Base-by-base conservation (phyloP, 2,329 filamentous ascomycete genomes). In the Fusarium sp. region DNA sequence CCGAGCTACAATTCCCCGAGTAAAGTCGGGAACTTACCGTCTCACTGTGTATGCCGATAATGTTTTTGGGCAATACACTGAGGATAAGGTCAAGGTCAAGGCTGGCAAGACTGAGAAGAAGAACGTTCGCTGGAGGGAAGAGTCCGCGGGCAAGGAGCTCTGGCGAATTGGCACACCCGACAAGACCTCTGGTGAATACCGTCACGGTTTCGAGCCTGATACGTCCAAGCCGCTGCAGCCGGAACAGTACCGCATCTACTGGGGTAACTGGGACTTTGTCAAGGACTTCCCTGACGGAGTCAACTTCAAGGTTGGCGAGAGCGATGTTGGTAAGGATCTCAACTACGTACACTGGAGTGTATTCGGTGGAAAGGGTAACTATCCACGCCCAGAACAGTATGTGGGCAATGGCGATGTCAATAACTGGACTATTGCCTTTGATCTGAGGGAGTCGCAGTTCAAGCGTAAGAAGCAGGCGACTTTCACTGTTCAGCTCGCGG, bases 271-370 rank as follows among this genome's bases (percentile, higher is more conserved):
- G 70, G 87, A 90, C 71, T 90, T 86, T 73, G 79, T 82, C 0
- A 76, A 79, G 3, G 87, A 90, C 45, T 90, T 89, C 68, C 87
- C 88, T 0, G 67, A 83, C 0, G 87, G 88, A 6, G 82, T 90
- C 1, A 80, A 78, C 22, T 91, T 86, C 77, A 82, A 83, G 15
- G 83, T 90, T 2, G 87, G 87, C 11, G 75, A 83, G 71, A 84
- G 82, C 62, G 75, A 86, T 26, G 79, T 79, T 19, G 77, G 76
- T 0, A 74, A 77, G 13, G 86, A 88, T 68, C 79, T 89, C 62
- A 90, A 90, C 75, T 89, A 89, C 56, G 84, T 90, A 6, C 89
- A 90, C 73, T 90, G 88, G 89, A 86, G 83, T 57, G 86, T 88
- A 10, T 90, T 88, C 68, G 87, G 87, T 2, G 84, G 85, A 7